Evolutionary conservation across 23 red algal genomes (phyloP).

Genomic region (Gracilaria domingensis): DNA sequence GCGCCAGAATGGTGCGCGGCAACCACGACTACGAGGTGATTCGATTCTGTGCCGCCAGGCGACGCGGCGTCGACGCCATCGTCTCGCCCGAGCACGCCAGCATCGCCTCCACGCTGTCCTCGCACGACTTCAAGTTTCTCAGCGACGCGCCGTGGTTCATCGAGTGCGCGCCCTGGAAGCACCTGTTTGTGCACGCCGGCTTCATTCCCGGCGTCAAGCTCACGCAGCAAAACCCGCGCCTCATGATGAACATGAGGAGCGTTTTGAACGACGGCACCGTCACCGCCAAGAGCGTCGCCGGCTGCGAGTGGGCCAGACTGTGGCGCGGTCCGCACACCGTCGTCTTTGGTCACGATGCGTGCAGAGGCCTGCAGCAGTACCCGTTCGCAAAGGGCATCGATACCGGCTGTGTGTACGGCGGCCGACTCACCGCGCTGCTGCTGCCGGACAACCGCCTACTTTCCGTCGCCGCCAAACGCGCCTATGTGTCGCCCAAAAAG

Average conservation of each 20-base stretch:
- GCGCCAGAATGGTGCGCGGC: conserved; percentile 87
- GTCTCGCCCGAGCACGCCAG: conserved; percentile 74
- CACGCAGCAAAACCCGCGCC: conserved; percentile 83
- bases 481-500: conserved; percentile 66
- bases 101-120: conserved; percentile 69
- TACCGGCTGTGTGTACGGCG: conserved; percentile 98
- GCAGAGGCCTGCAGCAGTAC: conserved; percentile 84
- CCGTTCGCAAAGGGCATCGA: conserved; percentile 89
- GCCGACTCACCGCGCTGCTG: conserved; percentile 86
- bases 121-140: conserved; percentile 79
- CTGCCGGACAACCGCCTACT: conserved; percentile 91
- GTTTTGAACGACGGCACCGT: conserved; percentile 80
- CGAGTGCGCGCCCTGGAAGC: conserved; percentile 53
- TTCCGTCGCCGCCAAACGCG: conserved; percentile 84
- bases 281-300: conserved; percentile 73
- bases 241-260: conserved; percentile 98
- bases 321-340: conserved; percentile 93
- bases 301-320: conserved; percentile 82
- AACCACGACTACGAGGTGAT: conserved; percentile 92
- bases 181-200: conserved; percentile 95
- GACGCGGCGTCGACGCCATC: conserved; percentile 32
- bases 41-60: conserved; percentile 69
- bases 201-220: conserved; percentile 88
- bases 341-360: conserved; percentile 97
- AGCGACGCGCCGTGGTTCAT: conserved; percentile 92